Percentiles rank a stretch among this genome's conserved stretches.
Conservation (phyloP, 2,329 filamentous ascomycete species). For the Ophiosphaerella herpotricha region DNA sequence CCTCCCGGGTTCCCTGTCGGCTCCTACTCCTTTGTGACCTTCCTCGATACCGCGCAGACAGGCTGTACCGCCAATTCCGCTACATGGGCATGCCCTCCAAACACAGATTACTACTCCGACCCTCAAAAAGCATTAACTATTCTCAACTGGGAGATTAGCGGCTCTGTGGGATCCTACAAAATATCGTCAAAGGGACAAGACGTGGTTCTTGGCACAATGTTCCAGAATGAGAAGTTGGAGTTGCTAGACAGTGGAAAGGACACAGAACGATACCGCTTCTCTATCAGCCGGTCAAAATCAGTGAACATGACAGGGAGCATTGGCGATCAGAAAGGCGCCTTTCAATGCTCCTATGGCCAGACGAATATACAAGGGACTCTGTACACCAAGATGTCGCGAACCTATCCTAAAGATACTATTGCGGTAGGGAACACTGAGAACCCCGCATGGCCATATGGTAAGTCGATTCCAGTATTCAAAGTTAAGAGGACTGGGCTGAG, state of each 20-base stretch:
- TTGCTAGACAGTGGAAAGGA: slow-evolving; percentile 54
- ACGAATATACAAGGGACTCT: slow-evolving; percentile 62
- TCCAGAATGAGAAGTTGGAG: slow-evolving; percentile 57
- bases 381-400: slow-evolving; percentile 60
- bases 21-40: slow-evolving; percentile 64
- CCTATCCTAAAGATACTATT: slow-evolving; percentile 41
- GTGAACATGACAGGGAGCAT: slow-evolving; percentile 56
- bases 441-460: slow-evolving; percentile 44
- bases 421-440: slow-evolving; percentile 34
- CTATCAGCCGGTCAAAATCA: slow-evolving; percentile 57
- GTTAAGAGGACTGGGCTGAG: slow-evolving; percentile 8
- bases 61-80: slow-evolving; percentile 62
- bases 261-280: slow-evolving; percentile 64
- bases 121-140: slow-evolving; percentile 52
- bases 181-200: slow-evolving; percentile 59
- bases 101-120: slow-evolving; percentile 54
- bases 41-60: slow-evolving; percentile 58
- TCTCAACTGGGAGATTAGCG: slow-evolving; percentile 66
- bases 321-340: slow-evolving; percentile 51
- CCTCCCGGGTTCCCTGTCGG: slow-evolving; percentile 62
- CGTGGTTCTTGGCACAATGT: slow-evolving; percentile 62
- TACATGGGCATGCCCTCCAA: slow-evolving; percentile 68
- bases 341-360: slow-evolving; percentile 63
- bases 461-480: slow-evolving; percentile 3
- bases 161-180: slow-evolving; percentile 48